A percentile compares a stretch with the other conserved stretches of the same genome.
Conservation (phyloP, 192 early-diverging fungal species). For the Coemansia furcata region DNA sequence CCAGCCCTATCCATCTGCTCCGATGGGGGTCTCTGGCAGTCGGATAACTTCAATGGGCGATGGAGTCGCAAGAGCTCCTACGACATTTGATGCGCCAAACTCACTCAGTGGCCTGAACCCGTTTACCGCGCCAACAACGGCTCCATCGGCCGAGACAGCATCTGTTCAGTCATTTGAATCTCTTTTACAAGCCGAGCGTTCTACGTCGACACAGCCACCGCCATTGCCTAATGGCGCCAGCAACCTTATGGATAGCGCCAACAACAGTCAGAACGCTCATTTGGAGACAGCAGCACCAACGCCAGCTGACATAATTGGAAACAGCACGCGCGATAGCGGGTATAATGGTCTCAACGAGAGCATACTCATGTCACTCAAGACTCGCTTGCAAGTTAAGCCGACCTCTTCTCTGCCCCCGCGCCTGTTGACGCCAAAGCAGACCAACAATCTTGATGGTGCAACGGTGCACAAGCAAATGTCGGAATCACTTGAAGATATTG, state of each 20-base stretch:
- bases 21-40: neutral
- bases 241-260: neutral
- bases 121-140: neutral
- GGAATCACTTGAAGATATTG: slow-evolving; percentile 12
- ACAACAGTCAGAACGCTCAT: neutral
- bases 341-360: neutral
- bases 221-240: neutral
- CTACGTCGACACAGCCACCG: neutral
- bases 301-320: neutral
- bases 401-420: slow-evolving; percentile 38
- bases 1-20: slow-evolving; percentile 28
- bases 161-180: neutral
- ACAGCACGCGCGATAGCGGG: neutral
- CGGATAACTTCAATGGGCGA: neutral
- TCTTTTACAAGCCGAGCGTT: neutral
- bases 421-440: slow-evolving; percentile 14
- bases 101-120: slow-evolving; percentile 4
- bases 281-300: neutral
- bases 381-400: slow-evolving; percentile 26
- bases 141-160: neutral
- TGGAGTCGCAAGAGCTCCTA: neutral
- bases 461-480: slow-evolving; percentile 13
- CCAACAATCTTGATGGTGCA: neutral
- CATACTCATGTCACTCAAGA: slow-evolving; percentile 9
- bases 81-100: neutral